phyloP scores from a whole-genome alignment of 225 moss, liverwort and hornwort genomes.

The Bryum argenteum region DNA sequence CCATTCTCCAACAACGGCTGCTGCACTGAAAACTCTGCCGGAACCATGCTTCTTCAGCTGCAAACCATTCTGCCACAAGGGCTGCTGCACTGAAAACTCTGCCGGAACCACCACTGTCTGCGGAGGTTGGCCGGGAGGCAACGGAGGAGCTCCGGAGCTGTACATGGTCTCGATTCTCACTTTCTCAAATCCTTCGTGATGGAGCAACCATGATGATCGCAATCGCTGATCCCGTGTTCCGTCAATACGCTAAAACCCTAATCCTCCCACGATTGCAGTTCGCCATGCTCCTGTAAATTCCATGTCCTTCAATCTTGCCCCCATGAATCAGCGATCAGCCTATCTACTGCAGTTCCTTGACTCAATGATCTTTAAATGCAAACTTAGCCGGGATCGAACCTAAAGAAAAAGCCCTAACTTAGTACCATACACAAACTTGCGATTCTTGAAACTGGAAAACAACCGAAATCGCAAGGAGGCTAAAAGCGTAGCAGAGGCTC shows the following conservation, averaged over 20 bases:
- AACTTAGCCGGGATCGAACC: too few relatives aligned
- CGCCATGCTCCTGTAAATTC: too few relatives aligned
- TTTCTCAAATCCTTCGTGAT: neutral
- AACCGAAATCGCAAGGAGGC: too few relatives aligned
- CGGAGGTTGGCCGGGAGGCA: conserved; percentile 45
- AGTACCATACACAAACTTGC: neutral
- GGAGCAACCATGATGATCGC: conserved; percentile 10
- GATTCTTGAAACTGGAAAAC: neutral
- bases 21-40: conserved; percentile 42
- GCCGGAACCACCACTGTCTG: conserved; percentile 42
- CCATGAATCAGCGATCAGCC: too few relatives aligned
- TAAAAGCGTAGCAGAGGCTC: too few relatives aligned
- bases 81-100: conserved; percentile 42
- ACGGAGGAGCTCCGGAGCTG: conserved; percentile 37
- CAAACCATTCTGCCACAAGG: conserved; percentile 51
- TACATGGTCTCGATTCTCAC: conserved; percentile 35
- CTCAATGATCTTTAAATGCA: neutral
- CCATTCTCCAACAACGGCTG: conserved; percentile 54
- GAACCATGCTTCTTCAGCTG: conserved; percentile 53
- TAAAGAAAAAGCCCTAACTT: too few relatives aligned
- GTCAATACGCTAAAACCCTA: conserved; percentile 5
- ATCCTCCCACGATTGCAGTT: neutral
- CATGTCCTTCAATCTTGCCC: too few relatives aligned
- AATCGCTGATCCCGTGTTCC: conserved; percentile 17
- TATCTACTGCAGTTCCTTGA: neutral